Base-by-base conservation (phyloP, 2,329 filamentous ascomycete species). In the Sporothrix inflata region DNA sequence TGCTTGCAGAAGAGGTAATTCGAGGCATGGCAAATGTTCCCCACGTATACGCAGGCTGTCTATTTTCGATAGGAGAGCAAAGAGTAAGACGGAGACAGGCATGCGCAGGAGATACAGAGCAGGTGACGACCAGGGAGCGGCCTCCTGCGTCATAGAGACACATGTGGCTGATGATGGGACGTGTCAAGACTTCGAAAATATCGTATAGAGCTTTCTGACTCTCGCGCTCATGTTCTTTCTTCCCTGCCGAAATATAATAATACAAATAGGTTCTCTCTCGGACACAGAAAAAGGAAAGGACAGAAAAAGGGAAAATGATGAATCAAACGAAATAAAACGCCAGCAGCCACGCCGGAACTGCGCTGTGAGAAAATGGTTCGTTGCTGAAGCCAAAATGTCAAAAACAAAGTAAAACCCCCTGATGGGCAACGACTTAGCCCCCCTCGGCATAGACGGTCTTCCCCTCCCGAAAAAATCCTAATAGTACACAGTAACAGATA, bases 311-410 rank as follows among this genome's bases (percentile, higher is more conserved):
- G 16, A 7, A 19, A 14, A 65, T 2, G 9, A 65, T 19, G 38
- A 27, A 27, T 9, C 45, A 45, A 42, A 45, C 27, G 38, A 60
- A 61, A 47, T 19, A 12, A 60, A 60, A 70, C 68, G 68, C 68
- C 68, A 34, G 68, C 68, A 60, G 68, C 49, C 68, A 4, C 53
- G 68, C 68, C 68, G 53, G 53, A 40, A 34, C 68, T 57, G 38
- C 51, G 19, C 38, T 45, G 67, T 42, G 51, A 66, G 38, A 49
- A 38, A 16, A 34, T 70, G 68, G 38, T 65, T 70, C 14, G 34
- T 27, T 57, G 27, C 19, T 42, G 3, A 19, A 57, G 1, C 16
- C 21, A 57, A 45, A 53, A 14, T 16, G 30, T 57, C 21, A 45
- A 57, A 69, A 34, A 47, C 14, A 70, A 49, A 60, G 27, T 55